These are phyloP conservation scores for Epipyxis sp. DNA, from an alignment of 108 stramenopile genomes.

Conservation along the genomic window DNA sequence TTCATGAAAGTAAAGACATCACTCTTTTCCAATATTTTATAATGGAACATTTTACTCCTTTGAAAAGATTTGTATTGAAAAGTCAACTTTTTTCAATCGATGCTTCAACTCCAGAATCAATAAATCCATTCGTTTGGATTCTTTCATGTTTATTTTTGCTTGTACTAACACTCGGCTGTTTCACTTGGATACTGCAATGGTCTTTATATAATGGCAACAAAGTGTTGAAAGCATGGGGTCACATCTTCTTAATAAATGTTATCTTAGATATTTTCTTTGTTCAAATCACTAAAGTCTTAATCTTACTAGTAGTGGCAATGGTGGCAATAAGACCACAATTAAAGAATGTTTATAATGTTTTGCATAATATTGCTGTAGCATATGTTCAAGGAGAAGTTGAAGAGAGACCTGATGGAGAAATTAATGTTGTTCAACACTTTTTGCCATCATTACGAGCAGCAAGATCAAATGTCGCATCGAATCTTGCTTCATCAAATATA, in stretches of 20 bases:
- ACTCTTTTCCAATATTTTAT: not conserved
- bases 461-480: no score
- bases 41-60: conserved; percentile 7
- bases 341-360: not conserved
- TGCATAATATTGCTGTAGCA: not conserved
- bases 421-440: no score
- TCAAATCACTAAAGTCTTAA: not conserved
- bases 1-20: not conserved
- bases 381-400: no score
- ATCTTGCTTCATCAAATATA: no score
- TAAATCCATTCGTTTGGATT: not conserved
- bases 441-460: no score
- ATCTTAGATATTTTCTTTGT: not conserved
- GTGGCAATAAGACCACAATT: not conserved
- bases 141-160: not conserved
- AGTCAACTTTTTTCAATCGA: not conserved
- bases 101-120: not conserved
- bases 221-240: not conserved
- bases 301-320: not conserved
- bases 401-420: no score
- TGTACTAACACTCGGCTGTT: not conserved
- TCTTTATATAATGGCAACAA: not conserved
- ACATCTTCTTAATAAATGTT: not conserved
- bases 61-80: not conserved
- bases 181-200: not conserved